Conservation (phyloP, 2,329 filamentous ascomycete genomes). For the Aspergillus terreus region DNA sequence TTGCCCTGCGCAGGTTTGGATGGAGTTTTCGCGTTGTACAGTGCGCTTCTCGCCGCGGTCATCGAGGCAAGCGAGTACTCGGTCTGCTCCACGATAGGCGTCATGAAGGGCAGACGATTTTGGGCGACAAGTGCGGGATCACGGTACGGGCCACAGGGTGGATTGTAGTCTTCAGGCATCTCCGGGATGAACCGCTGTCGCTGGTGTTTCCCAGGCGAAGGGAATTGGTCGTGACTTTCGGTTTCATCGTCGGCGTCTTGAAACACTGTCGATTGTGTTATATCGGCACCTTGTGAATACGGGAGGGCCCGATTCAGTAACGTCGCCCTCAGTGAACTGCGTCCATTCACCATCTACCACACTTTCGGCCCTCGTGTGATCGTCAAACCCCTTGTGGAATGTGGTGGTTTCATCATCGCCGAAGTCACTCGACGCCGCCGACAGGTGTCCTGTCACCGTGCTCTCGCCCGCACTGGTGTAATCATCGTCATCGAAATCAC, state of each 20-base stretch:
- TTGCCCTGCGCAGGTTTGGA: constrained; percentile 51
- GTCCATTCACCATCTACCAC: constrained; percentile 73
- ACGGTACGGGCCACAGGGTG: constrained; percentile 74
- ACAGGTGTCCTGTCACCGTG: constrained; percentile 67
- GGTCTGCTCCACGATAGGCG: constrained; percentile 92
- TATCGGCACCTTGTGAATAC: constrained; percentile 20
- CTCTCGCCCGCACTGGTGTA: constrained; percentile 87
- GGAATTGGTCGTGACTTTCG: constrained; percentile 29
- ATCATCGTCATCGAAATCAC: constrained; percentile 64
- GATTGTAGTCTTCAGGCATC: constrained; percentile 85
- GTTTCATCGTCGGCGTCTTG: constrained; percentile 17
- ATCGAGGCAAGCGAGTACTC: constrained; percentile 73
- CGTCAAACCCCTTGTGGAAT: constrained; percentile 36
- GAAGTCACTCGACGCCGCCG: constrained; percentile 60
- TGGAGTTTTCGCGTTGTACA: constrained; percentile 70
- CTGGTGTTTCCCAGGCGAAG: constrained; percentile 33
- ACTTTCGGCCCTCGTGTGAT: constrained; percentile 50
- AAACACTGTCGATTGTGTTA: constrained; percentile 13
- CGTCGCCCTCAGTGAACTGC: constrained; percentile 73
- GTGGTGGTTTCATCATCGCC: constrained; percentile 55
- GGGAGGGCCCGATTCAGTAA: constrained; percentile 44
- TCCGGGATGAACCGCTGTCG: constrained; percentile 49
- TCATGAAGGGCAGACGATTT: constrained; percentile 96
- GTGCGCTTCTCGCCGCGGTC: constrained; percentile 55
- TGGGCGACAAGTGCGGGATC: constrained; percentile 78